A percentile compares a stretch with the other conserved stretches of the same genome.
These are phyloP conservation scores for Wickerhamiella domercqiae DNA, from an alignment of 805 yeast species.

Conservation along the genomic window DNA sequence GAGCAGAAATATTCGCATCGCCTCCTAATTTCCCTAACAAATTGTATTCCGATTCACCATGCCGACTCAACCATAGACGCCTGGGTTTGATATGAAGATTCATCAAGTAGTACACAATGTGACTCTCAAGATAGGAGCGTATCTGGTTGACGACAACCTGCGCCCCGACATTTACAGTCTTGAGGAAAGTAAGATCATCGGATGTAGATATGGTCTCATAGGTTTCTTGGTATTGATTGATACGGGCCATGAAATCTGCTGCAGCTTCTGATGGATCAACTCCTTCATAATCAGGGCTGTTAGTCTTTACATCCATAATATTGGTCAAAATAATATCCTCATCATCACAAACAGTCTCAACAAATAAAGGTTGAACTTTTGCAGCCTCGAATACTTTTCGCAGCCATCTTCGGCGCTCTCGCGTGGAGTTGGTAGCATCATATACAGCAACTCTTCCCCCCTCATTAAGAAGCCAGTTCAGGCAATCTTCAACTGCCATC, in stretches of 20 bases:
- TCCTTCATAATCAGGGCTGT: slow-evolving; percentile 67
- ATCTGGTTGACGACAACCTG: slow-evolving; percentile 80
- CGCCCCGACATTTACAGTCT: slow-evolving; percentile 72
- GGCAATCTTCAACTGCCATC: slow-evolving; percentile 61
- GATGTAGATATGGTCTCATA: slow-evolving; percentile 60
- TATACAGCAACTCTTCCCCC: slow-evolving; percentile 81
- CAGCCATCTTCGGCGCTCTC: slow-evolving; percentile 52
- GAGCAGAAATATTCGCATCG: slow-evolving; percentile 66
- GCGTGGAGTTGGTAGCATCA: slow-evolving; percentile 86
- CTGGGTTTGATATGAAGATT: slow-evolving; percentile 87
- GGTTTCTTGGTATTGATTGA: slow-evolving; percentile 51
- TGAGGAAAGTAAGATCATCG: slow-evolving; percentile 53
- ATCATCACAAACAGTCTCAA: slow-evolving; percentile 86
- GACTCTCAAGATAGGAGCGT: slow-evolving; percentile 74
- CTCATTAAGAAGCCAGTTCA: slow-evolving; percentile 69
- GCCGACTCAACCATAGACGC: slow-evolving; percentile 84
- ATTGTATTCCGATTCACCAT: slow-evolving; percentile 88
- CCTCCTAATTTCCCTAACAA: slow-evolving; percentile 94
- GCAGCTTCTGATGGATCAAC: slow-evolving; percentile 58
- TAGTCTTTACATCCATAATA: slow-evolving; percentile 70
- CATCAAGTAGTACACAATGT: slow-evolving; percentile 93
- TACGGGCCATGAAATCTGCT: slow-evolving; percentile 56
- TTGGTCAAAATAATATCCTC: slow-evolving; percentile 61
- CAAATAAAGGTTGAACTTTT: slow-evolving; percentile 73
- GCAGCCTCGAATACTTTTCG: slow-evolving; percentile 25